Percentiles rank a stretch among this genome's conserved stretches.
Evolutionary conservation across 129 eudicot species (phyloP).

Genomic region (Centella asiatica): DNA sequence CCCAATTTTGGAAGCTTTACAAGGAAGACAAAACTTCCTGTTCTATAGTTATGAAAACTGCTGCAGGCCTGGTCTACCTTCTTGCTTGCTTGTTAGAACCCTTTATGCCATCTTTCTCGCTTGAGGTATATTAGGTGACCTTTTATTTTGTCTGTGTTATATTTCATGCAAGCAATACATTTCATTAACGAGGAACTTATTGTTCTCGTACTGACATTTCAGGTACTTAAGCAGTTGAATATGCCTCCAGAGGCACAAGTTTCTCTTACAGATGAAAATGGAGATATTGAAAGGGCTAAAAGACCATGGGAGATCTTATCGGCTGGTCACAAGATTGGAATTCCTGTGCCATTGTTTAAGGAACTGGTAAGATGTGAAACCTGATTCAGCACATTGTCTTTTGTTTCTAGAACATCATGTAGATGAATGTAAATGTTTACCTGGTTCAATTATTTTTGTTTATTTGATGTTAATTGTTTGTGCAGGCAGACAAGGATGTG

Average conservation of each 20-base stretch:
- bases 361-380: conserved; percentile 62
- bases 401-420: conserved; percentile 1
- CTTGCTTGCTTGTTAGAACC: conserved; percentile 89
- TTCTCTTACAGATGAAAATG: conserved; percentile 71
- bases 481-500: conserved; percentile 81
- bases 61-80: conserved; percentile 84
- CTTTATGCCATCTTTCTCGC: conserved; percentile 86
- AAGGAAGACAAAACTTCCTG: conserved; percentile 71
- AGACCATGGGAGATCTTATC: conserved; percentile 82
- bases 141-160: not conserved
- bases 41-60: conserved; percentile 78
- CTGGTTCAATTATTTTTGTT: conserved; percentile 4
- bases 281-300: conserved; percentile 57
- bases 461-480: conserved; percentile 1
- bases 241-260: conserved; percentile 41
- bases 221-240: conserved; percentile 94
- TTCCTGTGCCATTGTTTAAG: conserved; percentile 87
- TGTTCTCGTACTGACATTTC: not conserved
- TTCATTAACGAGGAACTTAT: not conserved
- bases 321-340: conserved; percentile 78
- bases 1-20: conserved; percentile 95
- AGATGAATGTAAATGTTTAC: not conserved
- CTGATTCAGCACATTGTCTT: conserved; percentile 3
- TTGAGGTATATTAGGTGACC: conserved; percentile 46
- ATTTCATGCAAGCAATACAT: not conserved